Conservation (phyloP, 169 alveolate species). For the Toxoplasma gondii region DNA sequence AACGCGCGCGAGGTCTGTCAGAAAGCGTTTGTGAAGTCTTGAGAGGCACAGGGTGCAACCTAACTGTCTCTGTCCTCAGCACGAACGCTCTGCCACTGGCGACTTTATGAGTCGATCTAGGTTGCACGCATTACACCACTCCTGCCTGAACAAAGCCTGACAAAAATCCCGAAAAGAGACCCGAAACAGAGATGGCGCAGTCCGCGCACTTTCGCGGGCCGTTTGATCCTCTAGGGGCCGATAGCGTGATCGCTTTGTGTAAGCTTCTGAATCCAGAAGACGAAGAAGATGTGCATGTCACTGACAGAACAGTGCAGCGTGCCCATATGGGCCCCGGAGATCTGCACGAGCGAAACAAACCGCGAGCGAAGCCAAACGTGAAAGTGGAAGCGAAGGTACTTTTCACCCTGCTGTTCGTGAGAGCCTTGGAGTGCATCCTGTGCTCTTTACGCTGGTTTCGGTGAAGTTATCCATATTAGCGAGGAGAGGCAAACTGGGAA, state of each 20-base stretch:
- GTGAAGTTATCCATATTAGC: too few relatives aligned
- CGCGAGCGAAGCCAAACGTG: conserved; percentile 21
- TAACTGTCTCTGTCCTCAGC: too few relatives aligned
- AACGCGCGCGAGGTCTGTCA: too few relatives aligned
- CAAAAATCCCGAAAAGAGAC: background rate
- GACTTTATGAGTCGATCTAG: too few relatives aligned
- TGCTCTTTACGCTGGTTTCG: too few relatives aligned
- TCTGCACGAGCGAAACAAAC: background rate
- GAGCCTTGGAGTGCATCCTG: too few relatives aligned
- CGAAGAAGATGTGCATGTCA: background rate
- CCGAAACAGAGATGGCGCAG: background rate
- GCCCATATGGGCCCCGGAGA: background rate
- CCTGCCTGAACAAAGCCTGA: too few relatives aligned
- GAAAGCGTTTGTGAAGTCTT: too few relatives aligned
- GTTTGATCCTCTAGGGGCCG: conserved; percentile 38
- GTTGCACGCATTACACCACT: too few relatives aligned
- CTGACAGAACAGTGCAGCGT: background rate
- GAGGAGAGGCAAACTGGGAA: too few relatives aligned
- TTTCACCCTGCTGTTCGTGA: background rate
- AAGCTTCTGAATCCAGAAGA: conserved; percentile 36
- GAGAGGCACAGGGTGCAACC: too few relatives aligned
- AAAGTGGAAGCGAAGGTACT: conserved; percentile 37
- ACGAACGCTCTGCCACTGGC: too few relatives aligned
- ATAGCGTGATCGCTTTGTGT: background rate
- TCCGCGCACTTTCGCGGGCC: background rate